Percentiles rank a stretch among this genome's conserved stretches.
Conservation (phyloP, 2,329 filamentous ascomycete genomes). For the Penicillium nordicum region DNA sequence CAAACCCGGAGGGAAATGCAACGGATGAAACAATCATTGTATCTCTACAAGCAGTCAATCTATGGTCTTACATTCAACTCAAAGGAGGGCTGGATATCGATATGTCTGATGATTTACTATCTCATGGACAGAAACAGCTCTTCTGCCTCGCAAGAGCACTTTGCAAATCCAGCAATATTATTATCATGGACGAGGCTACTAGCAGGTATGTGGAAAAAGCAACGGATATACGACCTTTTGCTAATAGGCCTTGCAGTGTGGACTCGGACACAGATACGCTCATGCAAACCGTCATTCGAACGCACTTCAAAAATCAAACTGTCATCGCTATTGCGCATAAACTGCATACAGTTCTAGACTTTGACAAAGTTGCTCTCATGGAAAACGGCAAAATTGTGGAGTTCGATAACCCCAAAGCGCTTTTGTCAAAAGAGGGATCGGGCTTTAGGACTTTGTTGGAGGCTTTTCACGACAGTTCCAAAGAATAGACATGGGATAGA, state of each 20-base stretch:
- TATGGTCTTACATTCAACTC: constrained; percentile 27
- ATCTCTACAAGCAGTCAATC: constrained; percentile 24
- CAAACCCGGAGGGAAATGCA: constrained; percentile 9
- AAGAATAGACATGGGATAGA: neutral
- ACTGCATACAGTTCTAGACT: constrained; percentile 38
- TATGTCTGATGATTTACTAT: constrained; percentile 38
- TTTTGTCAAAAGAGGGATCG: constrained; percentile 17
- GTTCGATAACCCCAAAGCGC: constrained; percentile 17
- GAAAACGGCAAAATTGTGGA: constrained; percentile 26
- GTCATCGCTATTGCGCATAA: constrained; percentile 55
- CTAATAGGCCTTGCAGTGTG: constrained; percentile 38
- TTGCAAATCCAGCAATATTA: constrained; percentile 35
- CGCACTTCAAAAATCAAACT: constrained; percentile 51
- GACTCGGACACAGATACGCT: constrained; percentile 52
- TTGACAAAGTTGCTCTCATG: constrained; percentile 29
- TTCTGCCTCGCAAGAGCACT: constrained; percentile 58
- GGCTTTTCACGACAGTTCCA: neutral
- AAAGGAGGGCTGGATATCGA: constrained; percentile 30
- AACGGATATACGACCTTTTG: neutral
- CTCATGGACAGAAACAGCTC: constrained; percentile 57
- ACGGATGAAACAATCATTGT: constrained; percentile 23
- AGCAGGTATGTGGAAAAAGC: constrained; percentile 14
- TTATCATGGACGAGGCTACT: constrained; percentile 25
- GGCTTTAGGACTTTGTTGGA: constrained; percentile 19
- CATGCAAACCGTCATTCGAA: constrained; percentile 53